Percentiles rank a stretch among this genome's conserved stretches.
Conservation (phyloP, 2,329 filamentous ascomycete species). For the Cladorrhinum sp. region DNA sequence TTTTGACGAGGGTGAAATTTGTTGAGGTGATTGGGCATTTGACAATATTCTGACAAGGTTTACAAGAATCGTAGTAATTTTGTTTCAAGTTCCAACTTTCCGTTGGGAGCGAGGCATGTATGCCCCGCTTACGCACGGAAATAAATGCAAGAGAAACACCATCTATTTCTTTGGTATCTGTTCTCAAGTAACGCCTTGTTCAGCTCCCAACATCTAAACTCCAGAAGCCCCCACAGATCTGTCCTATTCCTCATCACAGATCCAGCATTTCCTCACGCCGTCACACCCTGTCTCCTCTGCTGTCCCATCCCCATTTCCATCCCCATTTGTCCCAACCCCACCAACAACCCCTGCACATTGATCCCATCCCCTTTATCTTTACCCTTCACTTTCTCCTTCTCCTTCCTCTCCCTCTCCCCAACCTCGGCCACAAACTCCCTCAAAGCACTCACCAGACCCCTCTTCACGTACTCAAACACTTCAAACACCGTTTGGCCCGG, state of each 20-base stretch:
- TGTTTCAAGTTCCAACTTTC: too few relatives aligned
- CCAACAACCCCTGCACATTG: background rate
- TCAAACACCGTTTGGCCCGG: conserved; percentile 58
- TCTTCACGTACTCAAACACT: conserved; percentile 57
- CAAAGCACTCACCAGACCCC: conserved; percentile 62
- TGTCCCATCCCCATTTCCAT: background rate
- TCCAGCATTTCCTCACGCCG: background rate
- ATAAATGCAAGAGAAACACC: too few relatives aligned
- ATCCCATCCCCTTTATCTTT: background rate
- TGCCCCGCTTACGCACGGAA: too few relatives aligned
- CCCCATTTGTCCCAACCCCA: background rate
- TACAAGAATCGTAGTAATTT: too few relatives aligned
- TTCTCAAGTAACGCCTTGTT: too few relatives aligned
- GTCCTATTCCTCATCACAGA: background rate
- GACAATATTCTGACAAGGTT: background rate
- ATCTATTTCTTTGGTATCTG: too few relatives aligned
- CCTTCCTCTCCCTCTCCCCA: background rate
- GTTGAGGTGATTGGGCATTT: background rate
- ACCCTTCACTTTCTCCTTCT: background rate
- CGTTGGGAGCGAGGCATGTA: too few relatives aligned
- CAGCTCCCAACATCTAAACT: too few relatives aligned
- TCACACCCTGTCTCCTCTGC: background rate
- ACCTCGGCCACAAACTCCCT: conserved; percentile 48
- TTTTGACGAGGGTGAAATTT: background rate
- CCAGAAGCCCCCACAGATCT: too few relatives aligned